A percentile compares a stretch with the other conserved stretches of the same genome.
Evolutionary conservation across 1,139 yeast genomes (phyloP).

Genomic region (Yamadazyma trypodendri): DNA sequence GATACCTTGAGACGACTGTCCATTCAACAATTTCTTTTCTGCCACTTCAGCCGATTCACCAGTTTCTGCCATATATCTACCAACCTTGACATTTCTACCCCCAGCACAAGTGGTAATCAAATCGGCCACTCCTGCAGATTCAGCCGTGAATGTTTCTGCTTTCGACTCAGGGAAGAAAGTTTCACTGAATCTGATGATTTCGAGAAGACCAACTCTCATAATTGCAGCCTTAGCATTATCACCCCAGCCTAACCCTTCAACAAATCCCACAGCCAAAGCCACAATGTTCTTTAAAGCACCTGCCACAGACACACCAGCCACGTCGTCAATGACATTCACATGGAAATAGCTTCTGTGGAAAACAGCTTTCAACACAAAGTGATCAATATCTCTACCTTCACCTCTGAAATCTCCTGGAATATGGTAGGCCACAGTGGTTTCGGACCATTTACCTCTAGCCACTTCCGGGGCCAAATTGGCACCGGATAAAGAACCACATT

Average conservation of each 20-base stretch:
- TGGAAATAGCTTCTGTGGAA: conserved; percentile 97
- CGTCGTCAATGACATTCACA: conserved; percentile 83
- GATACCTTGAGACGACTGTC: conserved; percentile 52
- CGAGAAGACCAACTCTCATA: conserved; percentile 89
- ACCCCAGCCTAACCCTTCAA: conserved; percentile 97
- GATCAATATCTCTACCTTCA: conserved; percentile 71
- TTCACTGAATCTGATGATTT: conserved; percentile 55
- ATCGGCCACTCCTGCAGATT: conserved; percentile 53
- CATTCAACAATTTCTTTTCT: conserved; percentile 46
- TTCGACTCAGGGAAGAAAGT: conserved; percentile 41
- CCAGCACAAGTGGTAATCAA: conserved; percentile 51
- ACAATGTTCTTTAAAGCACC: conserved; percentile 95
- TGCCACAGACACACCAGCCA: conserved; percentile 90
- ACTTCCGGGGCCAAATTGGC: conserved; percentile 96
- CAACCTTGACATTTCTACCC: conserved; percentile 50
- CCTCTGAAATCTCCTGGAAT: conserved; percentile 71
- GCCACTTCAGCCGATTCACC: conserved; percentile 44
- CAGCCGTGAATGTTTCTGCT: conserved; percentile 43
- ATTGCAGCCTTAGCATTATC: conserved; percentile 95
- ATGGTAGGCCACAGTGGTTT: conserved; percentile 89
- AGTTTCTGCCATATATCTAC: conserved; percentile 47
- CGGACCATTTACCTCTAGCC: conserved; percentile 90
- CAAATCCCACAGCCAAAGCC: conserved; percentile 92
- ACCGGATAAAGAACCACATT: conserved; percentile 93
- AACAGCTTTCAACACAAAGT: conserved; percentile 61